Evolutionary conservation across 1,284 basidiomycete species (phyloP).

Genomic region (Apiotrichum montevideense): DNA sequence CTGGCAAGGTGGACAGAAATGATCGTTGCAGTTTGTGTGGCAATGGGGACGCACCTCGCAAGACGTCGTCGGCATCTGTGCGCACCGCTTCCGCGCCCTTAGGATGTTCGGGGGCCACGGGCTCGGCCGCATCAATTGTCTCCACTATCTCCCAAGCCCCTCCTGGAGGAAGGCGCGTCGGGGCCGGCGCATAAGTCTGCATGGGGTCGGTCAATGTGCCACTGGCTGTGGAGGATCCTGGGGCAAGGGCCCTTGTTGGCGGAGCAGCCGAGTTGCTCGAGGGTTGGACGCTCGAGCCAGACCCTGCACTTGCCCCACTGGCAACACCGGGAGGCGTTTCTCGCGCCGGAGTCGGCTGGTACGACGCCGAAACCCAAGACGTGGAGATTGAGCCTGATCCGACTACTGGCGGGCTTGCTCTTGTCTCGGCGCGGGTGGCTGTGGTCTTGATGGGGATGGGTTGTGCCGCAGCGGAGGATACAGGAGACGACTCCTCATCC

Average conservation of each 20-base stretch:
- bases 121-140: constrained; percentile 19
- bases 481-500: constrained; percentile 5
- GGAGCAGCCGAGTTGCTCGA: constrained; percentile 2
- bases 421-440: not conserved
- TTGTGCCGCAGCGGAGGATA: not conserved
- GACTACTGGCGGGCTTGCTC: not conserved
- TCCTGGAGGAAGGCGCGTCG: constrained; percentile 30
- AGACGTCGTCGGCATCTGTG: constrained; percentile 63
- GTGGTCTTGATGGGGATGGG: constrained; percentile 1
- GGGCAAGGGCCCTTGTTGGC: not conserved
- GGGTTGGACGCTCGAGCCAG: not conserved
- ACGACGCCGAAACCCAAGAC: constrained; percentile 32
- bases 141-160: constrained; percentile 47
- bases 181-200: not conserved
- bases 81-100: constrained; percentile 53
- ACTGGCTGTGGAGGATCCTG: too few relatives aligned
- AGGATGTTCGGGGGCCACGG: constrained; percentile 7
- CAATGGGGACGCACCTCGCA: constrained; percentile 55
- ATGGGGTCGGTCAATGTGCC: not conserved
- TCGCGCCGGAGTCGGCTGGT: constrained; percentile 27
- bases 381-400: constrained; percentile 20
- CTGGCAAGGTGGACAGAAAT: too few relatives aligned
- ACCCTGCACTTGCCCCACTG: not conserved
- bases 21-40: too few relatives aligned
- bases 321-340: constrained; percentile 18